Evolutionary conservation across 2,329 filamentous ascomycete species (phyloP).

Genomic region (Claviceps maximensis): DNA sequence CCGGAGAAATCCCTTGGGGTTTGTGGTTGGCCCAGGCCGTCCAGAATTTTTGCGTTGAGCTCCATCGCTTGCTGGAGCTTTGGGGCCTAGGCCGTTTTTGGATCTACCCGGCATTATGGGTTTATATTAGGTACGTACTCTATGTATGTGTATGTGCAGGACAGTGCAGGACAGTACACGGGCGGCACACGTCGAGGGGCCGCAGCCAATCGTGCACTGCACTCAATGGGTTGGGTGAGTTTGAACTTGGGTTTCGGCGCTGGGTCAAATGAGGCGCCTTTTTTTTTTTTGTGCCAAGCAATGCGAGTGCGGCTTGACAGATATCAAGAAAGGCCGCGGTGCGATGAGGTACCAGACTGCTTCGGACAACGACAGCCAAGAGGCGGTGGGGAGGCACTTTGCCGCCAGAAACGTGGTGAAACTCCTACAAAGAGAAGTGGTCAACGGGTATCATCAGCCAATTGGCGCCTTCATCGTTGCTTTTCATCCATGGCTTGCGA

Average conservation of each 20-base stretch:
- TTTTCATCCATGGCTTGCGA: not conserved
- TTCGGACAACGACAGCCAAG: not conserved
- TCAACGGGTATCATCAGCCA: not conserved
- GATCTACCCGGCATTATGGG: not conserved
- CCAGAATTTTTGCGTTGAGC: conserved; percentile 31
- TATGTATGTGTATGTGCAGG: not conserved
- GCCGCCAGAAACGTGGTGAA: not conserved
- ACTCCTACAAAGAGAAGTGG: not conserved
- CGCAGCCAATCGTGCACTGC: too few relatives aligned
- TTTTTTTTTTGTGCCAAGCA: not conserved
- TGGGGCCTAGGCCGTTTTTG: conserved; percentile 20
- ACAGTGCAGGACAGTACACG: too few relatives aligned
- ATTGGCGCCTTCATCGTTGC: not conserved
- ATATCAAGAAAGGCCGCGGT: too few relatives aligned
- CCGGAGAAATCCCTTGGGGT: conserved; percentile 23
- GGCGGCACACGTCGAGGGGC: too few relatives aligned
- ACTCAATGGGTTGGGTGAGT: not conserved
- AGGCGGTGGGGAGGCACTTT: not conserved
- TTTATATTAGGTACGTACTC: too few relatives aligned
- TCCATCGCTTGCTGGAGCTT: conserved; percentile 22
- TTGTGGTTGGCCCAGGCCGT: conserved; percentile 14
- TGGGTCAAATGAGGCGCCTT: not conserved
- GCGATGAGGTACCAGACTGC: too few relatives aligned
- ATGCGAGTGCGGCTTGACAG: not conserved
- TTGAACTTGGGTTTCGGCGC: too few relatives aligned